Percentiles rank a stretch among this genome's conserved stretches.
phyloP scores from a whole-genome alignment of 2,329 filamentous ascomycete species.

The Aspergillus glaucus region DNA sequence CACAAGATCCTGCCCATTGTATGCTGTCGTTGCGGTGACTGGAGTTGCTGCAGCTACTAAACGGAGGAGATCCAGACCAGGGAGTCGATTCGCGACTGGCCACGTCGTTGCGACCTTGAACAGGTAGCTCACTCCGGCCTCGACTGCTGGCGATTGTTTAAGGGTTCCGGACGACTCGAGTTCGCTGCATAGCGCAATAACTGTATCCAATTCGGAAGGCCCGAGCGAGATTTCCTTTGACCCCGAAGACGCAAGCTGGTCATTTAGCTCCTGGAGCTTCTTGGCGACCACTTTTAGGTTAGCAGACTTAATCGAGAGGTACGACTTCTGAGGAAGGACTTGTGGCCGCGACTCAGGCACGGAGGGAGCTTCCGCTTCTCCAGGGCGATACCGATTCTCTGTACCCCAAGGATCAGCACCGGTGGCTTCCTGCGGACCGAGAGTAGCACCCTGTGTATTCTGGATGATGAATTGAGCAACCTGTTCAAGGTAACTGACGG shows the following conservation, averaged over 20 bases:
- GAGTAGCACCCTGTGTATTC: constrained; percentile 78
- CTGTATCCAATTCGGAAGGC: constrained; percentile 58
- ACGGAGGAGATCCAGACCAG: constrained; percentile 81
- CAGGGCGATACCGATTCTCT: constrained; percentile 72
- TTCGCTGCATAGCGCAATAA: constrained; percentile 57
- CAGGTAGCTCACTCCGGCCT: constrained; percentile 56
- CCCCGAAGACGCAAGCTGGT: constrained; percentile 59
- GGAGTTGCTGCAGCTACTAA: constrained; percentile 65
- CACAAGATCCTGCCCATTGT: constrained; percentile 52
- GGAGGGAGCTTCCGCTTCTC: constrained; percentile 46
- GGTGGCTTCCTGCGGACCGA: constrained; percentile 54
- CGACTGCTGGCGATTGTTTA: constrained; percentile 43
- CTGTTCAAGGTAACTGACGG: constrained; percentile 79
- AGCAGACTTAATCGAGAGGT: constrained; percentile 68
- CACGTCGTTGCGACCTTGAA: constrained; percentile 69
- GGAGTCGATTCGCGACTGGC: constrained; percentile 73
- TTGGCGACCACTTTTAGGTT: constrained; percentile 66
- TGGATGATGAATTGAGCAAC: constrained; percentile 87
- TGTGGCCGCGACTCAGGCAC: constrained; percentile 45
- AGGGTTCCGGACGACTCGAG: constrained; percentile 47
- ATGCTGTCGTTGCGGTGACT: constrained; percentile 56
- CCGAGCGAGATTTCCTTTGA: constrained; percentile 70
- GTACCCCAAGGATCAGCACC: constrained; percentile 69
- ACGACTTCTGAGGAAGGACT: constrained; percentile 70
- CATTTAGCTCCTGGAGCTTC: constrained; percentile 69